Base-by-base conservation (phyloP, 176 grass and related monocot species). In the Zoysia japonica region DNA sequence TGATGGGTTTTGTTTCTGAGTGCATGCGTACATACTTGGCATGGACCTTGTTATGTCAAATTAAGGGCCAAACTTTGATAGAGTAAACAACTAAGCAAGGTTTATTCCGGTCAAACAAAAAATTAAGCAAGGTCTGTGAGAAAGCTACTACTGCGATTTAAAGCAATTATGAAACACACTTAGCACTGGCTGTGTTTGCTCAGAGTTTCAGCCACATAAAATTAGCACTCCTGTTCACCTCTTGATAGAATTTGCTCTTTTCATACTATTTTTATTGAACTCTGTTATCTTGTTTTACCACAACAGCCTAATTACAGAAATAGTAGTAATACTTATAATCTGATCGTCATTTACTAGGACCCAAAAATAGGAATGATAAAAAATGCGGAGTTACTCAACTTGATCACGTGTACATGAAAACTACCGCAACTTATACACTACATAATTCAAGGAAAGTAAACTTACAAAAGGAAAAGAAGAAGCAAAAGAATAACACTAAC, bases 401-500 rank as follows among this genome's bases (percentile, higher is more conserved):
- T 79, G 46, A 67, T 68, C 16, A 19, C 57, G 81, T 61, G 9
- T 65, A 66, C 17, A 68, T 11, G 80, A 47, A 73, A 77, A 53
- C 1, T 20, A 74, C 52, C 53, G 15, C 6, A 71, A 60, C 12
- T 40, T 63, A 76, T 56, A 49, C 9, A 2, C n/a, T 9, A 42
- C 9, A 2, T 61, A 49, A 28, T 56, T 46, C 37, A 66, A 17
- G 47, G 45, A 62, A 77, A 84, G 2, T 40, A 78, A 38, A 83
- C 36, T 47, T 72, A 77, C 2, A 77, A 28, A 38, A 28, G 8
- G 28, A 10, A 40, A 16, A 39, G 41, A 14, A 48, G 50, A 50
- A 7, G 7, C 8, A 69, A 20, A 36, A 53, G 11, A 38, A 51
- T 10, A 43, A 51, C 57, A 86, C 82, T 84, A 85, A 99, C 96